Base-by-base conservation (phyloP, 164 flowering plant genomes). In the Umbellularia californica region DNA sequence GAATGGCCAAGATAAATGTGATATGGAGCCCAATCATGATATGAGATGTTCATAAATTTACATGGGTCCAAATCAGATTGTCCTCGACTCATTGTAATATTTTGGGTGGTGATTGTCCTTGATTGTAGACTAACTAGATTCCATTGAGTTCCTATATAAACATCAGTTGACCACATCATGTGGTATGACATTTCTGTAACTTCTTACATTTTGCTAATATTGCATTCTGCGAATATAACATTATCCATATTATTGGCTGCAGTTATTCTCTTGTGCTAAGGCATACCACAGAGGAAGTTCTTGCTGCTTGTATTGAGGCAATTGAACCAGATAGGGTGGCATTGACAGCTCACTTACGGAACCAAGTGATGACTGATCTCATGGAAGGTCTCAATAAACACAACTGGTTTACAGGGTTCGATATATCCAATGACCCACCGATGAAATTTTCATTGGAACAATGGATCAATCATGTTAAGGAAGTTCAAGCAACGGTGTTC, bases 251-350 rank as follows among this genome's bases (percentile, higher is more conserved):
- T 67, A 7, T 19, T 69, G 71, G 70, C 65, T 79, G 35, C 86
- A 92, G 98, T 69, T 94, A 90, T 71, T 92, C 95, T 69, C 86
- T 92, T 73, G 95, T 94, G 67, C 84, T 94, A 69, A 87, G 98
- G 74, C 98, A 90, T 81, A 94, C 97, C 10, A 89, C 93, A 20
- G 97, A 94, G 81, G 98, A 94, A 85, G 97, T 94, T 77, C 84
- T 92, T 75, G 95, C 85, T 64, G 94, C 95, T 3, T 94, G 97
- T 79, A 41, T 81, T 23, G 97, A 90, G 81, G 90, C 95, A 65
- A 79, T 88, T 72, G 91, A 92, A 77, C 97, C 95, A 75, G 73
- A 60, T 52, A 79, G 88, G 72, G 95, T 91, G 80, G 90, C 90
- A 51, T 50, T 92, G 72, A 88, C 95, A 75, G 87, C 95, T 78